Conservation (phyloP, 352 stramenopile genomes). For the Blastocystis sp. region DNA sequence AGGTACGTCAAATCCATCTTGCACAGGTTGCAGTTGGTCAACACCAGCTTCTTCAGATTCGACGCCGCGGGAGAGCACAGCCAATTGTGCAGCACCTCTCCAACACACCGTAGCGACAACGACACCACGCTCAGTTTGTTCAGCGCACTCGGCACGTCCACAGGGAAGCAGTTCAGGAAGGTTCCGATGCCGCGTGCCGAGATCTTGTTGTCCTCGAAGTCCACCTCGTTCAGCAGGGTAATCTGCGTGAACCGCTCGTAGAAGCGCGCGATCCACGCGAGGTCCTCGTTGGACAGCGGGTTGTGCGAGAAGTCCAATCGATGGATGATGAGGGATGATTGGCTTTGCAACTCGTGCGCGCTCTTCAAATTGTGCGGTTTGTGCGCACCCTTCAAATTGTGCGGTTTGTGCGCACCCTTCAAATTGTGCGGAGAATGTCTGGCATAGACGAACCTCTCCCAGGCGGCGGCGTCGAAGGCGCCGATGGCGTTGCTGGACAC, state of each 20-base stretch:
- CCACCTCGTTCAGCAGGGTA: conserved; percentile 13
- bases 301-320: conserved; percentile 36
- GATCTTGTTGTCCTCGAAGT: conserved; percentile 52
- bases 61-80: conserved; percentile 44
- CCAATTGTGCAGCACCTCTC: conserved; percentile 6
- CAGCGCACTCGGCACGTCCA: neutral
- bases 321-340: neutral
- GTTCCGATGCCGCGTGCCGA: conserved; percentile 3
- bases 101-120: conserved; percentile 39
- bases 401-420: too few species aligned
- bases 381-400: too few species aligned
- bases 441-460: conserved; percentile 50
- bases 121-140: conserved; percentile 22
- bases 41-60: conserved; percentile 10
- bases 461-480: neutral
- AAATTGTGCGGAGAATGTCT: neutral
- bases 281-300: conserved; percentile 23
- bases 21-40: conserved; percentile 63
- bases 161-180: conserved; percentile 20
- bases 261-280: conserved; percentile 13
- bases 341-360: too few species aligned
- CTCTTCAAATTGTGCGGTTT: neutral
- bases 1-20: conserved; percentile 6
- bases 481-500: conserved; percentile 47
- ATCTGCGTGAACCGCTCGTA: neutral